Evolutionary conservation across 768 basidiomycete genomes (phyloP), one percentile per base, ranked within the genome.

Genomic region (Multifurca ochricompacta): DNA sequence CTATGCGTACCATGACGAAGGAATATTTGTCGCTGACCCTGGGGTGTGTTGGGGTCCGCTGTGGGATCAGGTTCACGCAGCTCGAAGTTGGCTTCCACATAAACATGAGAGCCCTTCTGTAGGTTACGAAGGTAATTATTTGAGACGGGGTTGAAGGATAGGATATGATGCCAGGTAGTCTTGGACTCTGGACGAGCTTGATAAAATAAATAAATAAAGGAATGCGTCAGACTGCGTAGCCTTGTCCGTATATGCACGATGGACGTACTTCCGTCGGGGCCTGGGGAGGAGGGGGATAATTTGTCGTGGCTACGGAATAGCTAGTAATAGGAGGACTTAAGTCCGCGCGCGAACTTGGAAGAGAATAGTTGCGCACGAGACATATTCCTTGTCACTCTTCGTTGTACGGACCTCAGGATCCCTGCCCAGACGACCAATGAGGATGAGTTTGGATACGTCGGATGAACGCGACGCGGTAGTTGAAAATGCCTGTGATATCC

Each of bases 11-110:
- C 88, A 59, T 92, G 90, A 64, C 79, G 75, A 36, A 92, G 74
- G 69, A 90, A 85, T 51, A 92, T 85, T 66, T 91, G 88, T 30
- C 87, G 82, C 65, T 90, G 88, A 1, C 82, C 85, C 51, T 81
- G 75, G 28, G 83, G 78, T 1, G 85, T 79, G 46, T 76, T 69
- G 2, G 86, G 74, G 48, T 89, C 86, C 11, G 86, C 79, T 35
- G 71, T 74, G 6, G 75, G 68, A 36, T 85, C 84, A 8, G 88
- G 78, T 54, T 91, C 86, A 35, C 83, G 79, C 21, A 91, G 67
- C 67, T 91, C 88, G 57, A 77, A 91, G 60, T 73, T 75, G 27
- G 89, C 83, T 67, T 94, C 91, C 32, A 88, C 89, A 57, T 82
- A 91, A 16, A 94, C 90, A 54, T 73, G 81, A 45, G 78, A 71